Conservation (phyloP, 2,329 filamentous ascomycete species). For the Fusarium ambrosium region DNA sequence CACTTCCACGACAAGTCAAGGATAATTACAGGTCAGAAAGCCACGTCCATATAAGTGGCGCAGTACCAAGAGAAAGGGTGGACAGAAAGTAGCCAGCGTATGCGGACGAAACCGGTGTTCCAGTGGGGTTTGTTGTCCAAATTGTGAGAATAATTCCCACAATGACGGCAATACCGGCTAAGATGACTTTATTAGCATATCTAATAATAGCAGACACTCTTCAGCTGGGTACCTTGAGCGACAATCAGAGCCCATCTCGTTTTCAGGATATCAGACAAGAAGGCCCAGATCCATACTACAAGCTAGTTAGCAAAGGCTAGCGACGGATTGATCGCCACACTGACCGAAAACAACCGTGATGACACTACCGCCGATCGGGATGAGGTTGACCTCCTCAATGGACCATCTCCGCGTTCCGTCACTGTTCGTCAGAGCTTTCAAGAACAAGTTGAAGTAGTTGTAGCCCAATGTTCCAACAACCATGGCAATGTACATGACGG, state of each 20-base stretch:
- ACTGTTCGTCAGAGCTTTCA: conserved; percentile 46
- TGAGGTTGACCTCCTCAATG: conserved; percentile 63
- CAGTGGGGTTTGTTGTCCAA: conserved; percentile 62
- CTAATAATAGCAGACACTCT: not conserved
- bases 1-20: not conserved
- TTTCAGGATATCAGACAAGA: conserved; percentile 61
- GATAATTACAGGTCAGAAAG: conserved; percentile 58
- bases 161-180: conserved; percentile 59
- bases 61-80: not conserved
- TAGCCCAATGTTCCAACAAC: conserved; percentile 4
- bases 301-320: conserved; percentile 1
- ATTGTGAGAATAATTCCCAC: conserved; percentile 65
- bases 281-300: conserved; percentile 66
- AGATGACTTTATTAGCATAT: not conserved
- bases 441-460: conserved; percentile 51
- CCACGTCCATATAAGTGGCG: conserved; percentile 59
- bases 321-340: not conserved
- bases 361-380: conserved; percentile 59
- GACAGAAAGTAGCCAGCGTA: conserved; percentile 66
- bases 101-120: conserved; percentile 59
- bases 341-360: conserved; percentile 57
- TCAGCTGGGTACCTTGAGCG: conserved; percentile 53
- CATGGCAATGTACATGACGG: not conserved
- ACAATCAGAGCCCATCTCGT: conserved; percentile 66
- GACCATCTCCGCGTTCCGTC: conserved; percentile 47